Percentiles rank a stretch among this genome's conserved stretches.
Conservation (phyloP, 331 rosid species). For the Acacia pycnantha region DNA sequence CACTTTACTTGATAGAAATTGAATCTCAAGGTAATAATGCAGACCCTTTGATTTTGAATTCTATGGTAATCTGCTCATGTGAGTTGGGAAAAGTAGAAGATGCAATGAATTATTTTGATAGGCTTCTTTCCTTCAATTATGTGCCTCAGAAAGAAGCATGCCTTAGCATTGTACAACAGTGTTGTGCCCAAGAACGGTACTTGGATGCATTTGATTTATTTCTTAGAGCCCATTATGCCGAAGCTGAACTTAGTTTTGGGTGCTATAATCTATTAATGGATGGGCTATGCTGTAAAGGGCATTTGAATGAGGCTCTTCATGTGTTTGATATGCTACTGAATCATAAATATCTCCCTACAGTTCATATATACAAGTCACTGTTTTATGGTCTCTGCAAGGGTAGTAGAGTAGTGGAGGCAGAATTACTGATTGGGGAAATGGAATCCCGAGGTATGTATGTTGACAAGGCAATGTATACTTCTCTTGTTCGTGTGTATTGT, state of each 20-base stretch:
- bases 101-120: slow-evolving; percentile 35
- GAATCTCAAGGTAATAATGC: slow-evolving; percentile 23
- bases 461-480: slow-evolving; percentile 47
- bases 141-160: slow-evolving; percentile 36
- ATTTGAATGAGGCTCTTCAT: slow-evolving; percentile 41
- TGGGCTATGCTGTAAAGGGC: slow-evolving; percentile 40
- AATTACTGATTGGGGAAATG: slow-evolving; percentile 39
- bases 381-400: slow-evolving; percentile 51
- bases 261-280: slow-evolving; percentile 37
- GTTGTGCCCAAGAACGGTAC: slow-evolving; percentile 29
- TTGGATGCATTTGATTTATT: slow-evolving; percentile 40
- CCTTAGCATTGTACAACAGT: slow-evolving; percentile 27
- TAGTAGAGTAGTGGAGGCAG: slow-evolving; percentile 38
- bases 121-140: slow-evolving; percentile 23
- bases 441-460: slow-evolving; percentile 37
- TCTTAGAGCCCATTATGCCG: slow-evolving; percentile 26
- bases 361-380: slow-evolving; percentile 41
- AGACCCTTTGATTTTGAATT: slow-evolving; percentile 30
- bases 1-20: slow-evolving; percentile 20
- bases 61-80: slow-evolving; percentile 41
- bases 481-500: slow-evolving; percentile 41
- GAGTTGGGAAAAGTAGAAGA: slow-evolving; percentile 43
- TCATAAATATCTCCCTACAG: slow-evolving; percentile 26
- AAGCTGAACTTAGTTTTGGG: slow-evolving; percentile 30
- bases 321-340: slow-evolving; percentile 39